phyloP scores from a whole-genome alignment of 2,329 filamentous ascomycete genomes.

The Huntiella abstrusa region DNA sequence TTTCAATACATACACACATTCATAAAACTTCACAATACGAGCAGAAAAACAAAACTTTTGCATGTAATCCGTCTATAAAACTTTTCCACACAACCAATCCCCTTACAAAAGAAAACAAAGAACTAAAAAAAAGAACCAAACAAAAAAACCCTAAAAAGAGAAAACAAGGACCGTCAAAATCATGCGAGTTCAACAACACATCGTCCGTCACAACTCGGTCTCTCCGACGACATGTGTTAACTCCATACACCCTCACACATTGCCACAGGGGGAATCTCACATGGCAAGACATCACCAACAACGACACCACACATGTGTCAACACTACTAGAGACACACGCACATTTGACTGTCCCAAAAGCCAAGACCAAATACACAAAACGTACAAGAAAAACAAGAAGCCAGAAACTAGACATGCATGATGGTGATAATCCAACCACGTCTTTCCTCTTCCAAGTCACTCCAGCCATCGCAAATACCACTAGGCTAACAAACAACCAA shows the following conservation, averaged over 20 bases:
- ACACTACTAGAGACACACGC: no score
- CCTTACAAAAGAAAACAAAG: constrained; percentile 21
- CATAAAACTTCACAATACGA: background rate
- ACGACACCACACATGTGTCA: no score
- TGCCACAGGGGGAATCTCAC: no score
- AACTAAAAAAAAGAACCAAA: background rate
- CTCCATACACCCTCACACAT: no score
- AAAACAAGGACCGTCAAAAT: background rate
- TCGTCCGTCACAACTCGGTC: no score
- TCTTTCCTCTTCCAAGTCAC: background rate
- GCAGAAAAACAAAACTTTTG: constrained; percentile 5
- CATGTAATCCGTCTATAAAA: constrained; percentile 5
- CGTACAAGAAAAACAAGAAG: background rate
- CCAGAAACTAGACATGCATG: background rate
- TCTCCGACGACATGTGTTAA: no score
- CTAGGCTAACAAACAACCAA: no score
- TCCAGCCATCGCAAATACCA: background rate
- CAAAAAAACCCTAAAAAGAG: background rate
- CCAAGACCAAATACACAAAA: background rate
- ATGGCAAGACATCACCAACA: no score
- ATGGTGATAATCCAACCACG: no score
- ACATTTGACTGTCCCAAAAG: no score
- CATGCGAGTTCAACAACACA: no score
- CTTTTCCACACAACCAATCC: background rate
- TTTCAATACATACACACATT: background rate